Conservation (phyloP, 2,329 filamentous ascomycete genomes). For the Salinomyces thailandicus region DNA sequence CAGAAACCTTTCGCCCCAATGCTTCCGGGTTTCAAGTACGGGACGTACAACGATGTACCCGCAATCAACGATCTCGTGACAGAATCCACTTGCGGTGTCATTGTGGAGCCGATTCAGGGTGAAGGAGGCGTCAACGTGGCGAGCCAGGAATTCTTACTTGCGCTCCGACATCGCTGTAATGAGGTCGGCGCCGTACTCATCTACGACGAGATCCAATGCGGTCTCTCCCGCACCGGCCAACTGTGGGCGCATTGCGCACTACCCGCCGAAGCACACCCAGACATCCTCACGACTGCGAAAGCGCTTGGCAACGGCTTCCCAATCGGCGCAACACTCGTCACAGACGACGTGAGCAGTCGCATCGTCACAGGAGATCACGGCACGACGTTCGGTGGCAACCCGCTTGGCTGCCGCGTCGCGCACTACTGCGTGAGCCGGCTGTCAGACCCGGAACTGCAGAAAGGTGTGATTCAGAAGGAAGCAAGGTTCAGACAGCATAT, state of each 20-base stretch:
- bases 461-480: conserved; percentile 58
- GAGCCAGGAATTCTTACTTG: conserved; percentile 68
- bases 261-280: conserved; percentile 73
- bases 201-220: conserved; percentile 96
- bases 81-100: conserved; percentile 80
- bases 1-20: conserved; percentile 91
- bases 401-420: conserved; percentile 70
- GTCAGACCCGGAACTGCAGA: conserved; percentile 58
- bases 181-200: conserved; percentile 82
- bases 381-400: conserved; percentile 90
- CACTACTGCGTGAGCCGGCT: conserved; percentile 76
- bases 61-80: conserved; percentile 66
- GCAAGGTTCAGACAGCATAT: conserved; percentile 50
- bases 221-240: conserved; percentile 72
- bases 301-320: conserved; percentile 94
- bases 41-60: conserved; percentile 70
- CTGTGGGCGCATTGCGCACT: conserved; percentile 77
- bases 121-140: conserved; percentile 88
- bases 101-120: conserved; percentile 94
- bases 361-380: conserved; percentile 75
- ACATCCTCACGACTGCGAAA: conserved; percentile 89
- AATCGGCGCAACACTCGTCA: conserved; percentile 70
- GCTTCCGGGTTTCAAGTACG: conserved; percentile 85
- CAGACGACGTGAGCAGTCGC: conserved; percentile 56
- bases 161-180: conserved; percentile 73